Percentiles rank a stretch among this genome's conserved stretches.
phyloP scores from a whole-genome alignment of 371 early-diverging fungal genomes.

The Mucor circinelloides region DNA sequence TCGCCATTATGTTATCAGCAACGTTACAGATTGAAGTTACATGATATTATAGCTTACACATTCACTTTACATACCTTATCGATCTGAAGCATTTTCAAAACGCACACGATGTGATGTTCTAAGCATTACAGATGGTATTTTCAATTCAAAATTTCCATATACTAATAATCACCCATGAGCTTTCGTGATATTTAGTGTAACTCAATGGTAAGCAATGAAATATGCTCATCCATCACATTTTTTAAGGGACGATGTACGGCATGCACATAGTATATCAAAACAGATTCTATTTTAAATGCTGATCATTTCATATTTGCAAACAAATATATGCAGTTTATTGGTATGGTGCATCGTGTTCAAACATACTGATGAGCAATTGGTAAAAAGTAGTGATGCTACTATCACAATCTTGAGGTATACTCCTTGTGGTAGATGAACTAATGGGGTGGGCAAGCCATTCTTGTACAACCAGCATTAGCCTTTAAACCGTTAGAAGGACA shows the following conservation, averaged over 20 bases:
- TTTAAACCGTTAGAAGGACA: constrained; percentile 2
- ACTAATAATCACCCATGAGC: too few relatives aligned
- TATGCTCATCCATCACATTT: background rate
- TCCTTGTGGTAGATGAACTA: background rate
- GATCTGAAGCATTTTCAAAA: too few relatives aligned
- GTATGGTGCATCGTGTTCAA: background rate
- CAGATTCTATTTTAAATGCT: background rate
- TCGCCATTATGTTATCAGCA: background rate
- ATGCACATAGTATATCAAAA: background rate
- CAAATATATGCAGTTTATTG: background rate
- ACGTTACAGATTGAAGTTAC: background rate
- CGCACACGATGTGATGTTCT: too few relatives aligned
- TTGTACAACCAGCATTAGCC: constrained; percentile 4
- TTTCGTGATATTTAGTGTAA: background rate
- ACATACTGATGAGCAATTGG: background rate
- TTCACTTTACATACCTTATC: background rate
- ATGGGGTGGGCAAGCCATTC: background rate
- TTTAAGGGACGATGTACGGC: background rate
- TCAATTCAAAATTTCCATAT: background rate
- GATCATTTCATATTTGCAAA: background rate
- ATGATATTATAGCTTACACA: background rate
- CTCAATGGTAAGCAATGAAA: background rate
- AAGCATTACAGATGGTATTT: too few relatives aligned
- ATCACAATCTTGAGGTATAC: too few relatives aligned
- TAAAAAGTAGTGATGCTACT: too few relatives aligned